phyloP scores from a whole-genome alignment of 208 protist genomes.

The Leishmania lainsoni region DNA sequence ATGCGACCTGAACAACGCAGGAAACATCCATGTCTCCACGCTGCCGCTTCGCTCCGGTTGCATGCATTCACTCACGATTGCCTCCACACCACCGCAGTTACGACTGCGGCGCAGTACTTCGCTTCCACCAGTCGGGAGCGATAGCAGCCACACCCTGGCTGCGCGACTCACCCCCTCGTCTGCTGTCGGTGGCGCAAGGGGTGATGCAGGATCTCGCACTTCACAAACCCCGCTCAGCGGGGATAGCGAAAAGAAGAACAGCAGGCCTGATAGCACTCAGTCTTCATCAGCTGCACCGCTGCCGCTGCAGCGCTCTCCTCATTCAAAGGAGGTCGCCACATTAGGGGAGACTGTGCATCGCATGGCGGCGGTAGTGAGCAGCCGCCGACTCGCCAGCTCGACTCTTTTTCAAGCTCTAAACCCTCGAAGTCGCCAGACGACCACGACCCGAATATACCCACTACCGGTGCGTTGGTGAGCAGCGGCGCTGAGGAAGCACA shows the following conservation, averaged over 20 bases:
- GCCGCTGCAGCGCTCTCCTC: background rate
- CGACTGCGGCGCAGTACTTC: conserved; percentile 17
- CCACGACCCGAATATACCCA: background rate
- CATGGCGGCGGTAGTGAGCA: background rate
- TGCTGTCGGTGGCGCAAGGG: background rate
- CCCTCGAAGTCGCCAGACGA: background rate
- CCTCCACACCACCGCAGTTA: background rate
- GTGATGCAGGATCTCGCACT: background rate
- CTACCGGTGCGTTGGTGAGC: background rate
- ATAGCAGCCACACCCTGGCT: background rate
- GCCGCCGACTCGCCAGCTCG: background rate
- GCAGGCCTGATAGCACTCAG: no score
- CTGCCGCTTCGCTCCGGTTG: background rate
- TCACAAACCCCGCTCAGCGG: background rate
- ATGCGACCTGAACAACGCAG: background rate
- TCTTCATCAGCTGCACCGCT: background rate
- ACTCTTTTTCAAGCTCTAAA: background rate
- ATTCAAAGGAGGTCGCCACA: background rate
- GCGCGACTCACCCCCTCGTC: background rate
- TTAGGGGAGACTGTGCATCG: background rate
- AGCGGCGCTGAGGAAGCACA: background rate
- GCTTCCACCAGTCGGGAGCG: conserved; percentile 16
- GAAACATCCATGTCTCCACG: background rate
- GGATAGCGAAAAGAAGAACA: background rate
- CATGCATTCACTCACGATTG: background rate